These are phyloP conservation scores for Aspergillus wentii DNA, from an alignment of 495 filamentous ascomycete species.

Conservation along the genomic window DNA sequence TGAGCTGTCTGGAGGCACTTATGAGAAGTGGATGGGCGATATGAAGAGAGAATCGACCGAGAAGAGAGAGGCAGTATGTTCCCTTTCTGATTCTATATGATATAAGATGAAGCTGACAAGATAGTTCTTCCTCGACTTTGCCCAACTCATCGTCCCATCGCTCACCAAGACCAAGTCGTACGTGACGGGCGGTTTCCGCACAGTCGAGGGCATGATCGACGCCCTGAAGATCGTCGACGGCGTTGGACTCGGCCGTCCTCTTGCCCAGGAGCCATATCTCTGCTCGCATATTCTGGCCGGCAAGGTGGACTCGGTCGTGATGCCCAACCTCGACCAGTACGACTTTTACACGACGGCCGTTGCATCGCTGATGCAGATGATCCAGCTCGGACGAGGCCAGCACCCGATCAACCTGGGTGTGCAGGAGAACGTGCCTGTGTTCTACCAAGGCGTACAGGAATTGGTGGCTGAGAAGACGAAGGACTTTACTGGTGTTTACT, in stretches of 20 bases:
- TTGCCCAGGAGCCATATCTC: constrained; percentile 47
- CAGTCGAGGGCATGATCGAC: constrained; percentile 56
- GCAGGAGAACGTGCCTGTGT: constrained; percentile 6
- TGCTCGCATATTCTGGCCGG: constrained; percentile 44
- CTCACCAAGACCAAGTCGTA: constrained; percentile 51
- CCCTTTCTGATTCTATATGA: not conserved
- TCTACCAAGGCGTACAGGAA: constrained; percentile 1
- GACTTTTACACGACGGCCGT: constrained; percentile 41
- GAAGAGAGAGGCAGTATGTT: constrained; percentile 46
- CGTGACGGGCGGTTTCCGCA: constrained; percentile 59
- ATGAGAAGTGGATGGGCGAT: constrained; percentile 44
- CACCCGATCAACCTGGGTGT: constrained; percentile 11
- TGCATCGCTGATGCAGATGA: constrained; percentile 22
- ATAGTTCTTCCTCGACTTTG: constrained; percentile 61
- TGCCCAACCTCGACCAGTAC: constrained; percentile 38
- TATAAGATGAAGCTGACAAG: not conserved
- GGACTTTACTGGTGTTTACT: not conserved
- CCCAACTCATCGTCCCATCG: constrained; percentile 51
- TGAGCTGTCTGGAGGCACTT: constrained; percentile 61
- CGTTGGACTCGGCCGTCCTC: constrained; percentile 50
- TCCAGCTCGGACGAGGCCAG: constrained; percentile 9
- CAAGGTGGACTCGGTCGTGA: constrained; percentile 40
- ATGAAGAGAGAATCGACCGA: constrained; percentile 51
- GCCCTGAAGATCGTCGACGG: constrained; percentile 54
- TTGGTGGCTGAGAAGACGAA: constrained; percentile 4